phyloP scores from a whole-genome alignment of 306 rosid species.

The peach (Prunus persica) region Prunus_persica_NCBIv2 NC_034009.1:26387501-26388000 shows the following conservation, averaged over 20 bases:
- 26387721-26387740: slow-evolving; percentile 32
- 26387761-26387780: slow-evolving; percentile 37
- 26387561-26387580: not conserved
- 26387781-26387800: not conserved
- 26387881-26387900: slow-evolving; percentile 49
- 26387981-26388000: slow-evolving; percentile 28
- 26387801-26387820: not conserved
- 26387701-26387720: slow-evolving; percentile 36
- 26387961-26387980: slow-evolving; percentile 6
- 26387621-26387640: not conserved
- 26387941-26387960: not conserved
- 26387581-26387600: not conserved
- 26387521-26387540: not conserved
- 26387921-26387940: not conserved
- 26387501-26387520: not conserved
- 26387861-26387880: slow-evolving; percentile 36
- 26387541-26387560: not conserved
- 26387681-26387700: slow-evolving; percentile 36
- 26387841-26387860: slow-evolving; percentile 25
- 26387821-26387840: slow-evolving; percentile 40
- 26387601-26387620: not conserved
- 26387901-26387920: slow-evolving; percentile 43
- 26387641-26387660: slow-evolving; percentile 51
- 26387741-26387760: slow-evolving; percentile 39
- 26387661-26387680: slow-evolving; percentile 25